Conservation (phyloP, 192 early-diverging fungal genomes). For the Backusella australiensis region DNA sequence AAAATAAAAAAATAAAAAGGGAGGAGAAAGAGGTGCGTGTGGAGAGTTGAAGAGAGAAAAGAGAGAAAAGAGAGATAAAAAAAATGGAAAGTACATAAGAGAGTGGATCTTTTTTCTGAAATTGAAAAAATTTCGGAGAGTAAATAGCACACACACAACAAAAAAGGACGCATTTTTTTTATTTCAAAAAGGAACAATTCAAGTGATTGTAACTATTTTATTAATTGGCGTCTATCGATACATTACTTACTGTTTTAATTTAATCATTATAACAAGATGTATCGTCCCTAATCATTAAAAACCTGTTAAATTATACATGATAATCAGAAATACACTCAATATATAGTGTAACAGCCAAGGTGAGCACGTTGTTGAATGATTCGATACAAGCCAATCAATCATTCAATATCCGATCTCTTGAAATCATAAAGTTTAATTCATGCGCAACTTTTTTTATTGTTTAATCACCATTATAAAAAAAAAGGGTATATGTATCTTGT, state of each 20-base stretch:
- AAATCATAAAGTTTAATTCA: neutral
- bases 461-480: neutral
- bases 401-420: neutral
- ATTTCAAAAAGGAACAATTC: neutral
- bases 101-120: neutral
- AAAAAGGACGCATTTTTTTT: neutral
- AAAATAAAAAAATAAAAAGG: neutral
- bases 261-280: neutral
- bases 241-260: neutral
- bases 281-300: neutral
- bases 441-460: neutral
- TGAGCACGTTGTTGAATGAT: constrained; percentile 6
- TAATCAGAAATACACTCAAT: neutral
- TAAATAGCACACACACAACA: neutral
- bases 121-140: neutral
- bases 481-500: neutral
- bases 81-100: neutral
- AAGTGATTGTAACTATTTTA: neutral
- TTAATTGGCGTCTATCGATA: neutral
- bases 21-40: neutral
- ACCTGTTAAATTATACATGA: neutral
- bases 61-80: neutral
- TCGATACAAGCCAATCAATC: constrained; percentile 8
- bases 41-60: neutral
- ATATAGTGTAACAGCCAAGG: neutral